Evolutionary conservation across 2,329 filamentous ascomycete species (phyloP).

Genomic region (Cladophialophora psammophila): DNA sequence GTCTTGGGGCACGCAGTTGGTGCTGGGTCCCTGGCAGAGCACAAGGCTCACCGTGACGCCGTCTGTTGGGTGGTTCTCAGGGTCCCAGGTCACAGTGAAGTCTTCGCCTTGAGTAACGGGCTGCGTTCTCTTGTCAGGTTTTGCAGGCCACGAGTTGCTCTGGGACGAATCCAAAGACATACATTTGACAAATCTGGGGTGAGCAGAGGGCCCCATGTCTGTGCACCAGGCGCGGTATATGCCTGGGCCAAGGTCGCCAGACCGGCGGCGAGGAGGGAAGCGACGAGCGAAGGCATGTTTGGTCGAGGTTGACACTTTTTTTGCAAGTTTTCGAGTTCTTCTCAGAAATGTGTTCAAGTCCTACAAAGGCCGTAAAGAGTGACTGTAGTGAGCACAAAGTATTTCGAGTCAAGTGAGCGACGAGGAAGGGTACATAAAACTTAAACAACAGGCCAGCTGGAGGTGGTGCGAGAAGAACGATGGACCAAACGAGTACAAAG

Average conservation of each 20-base stretch:
- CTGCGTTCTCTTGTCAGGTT: constrained; percentile 19
- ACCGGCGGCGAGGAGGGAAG: constrained; percentile 66
- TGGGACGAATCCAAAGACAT: constrained; percentile 4
- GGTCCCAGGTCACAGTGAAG: constrained; percentile 39
- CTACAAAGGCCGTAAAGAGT: constrained; percentile 20
- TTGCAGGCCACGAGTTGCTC: neutral
- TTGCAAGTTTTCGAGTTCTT: neutral
- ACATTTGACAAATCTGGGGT: constrained; percentile 34
- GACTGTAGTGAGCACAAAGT: constrained; percentile 18
- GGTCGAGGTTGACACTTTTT: neutral
- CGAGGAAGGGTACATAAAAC: constrained; percentile 15
- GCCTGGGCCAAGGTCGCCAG: constrained; percentile 74
- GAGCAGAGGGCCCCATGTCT: constrained; percentile 39
- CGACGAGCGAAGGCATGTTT: constrained; percentile 31
- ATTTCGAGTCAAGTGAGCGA: constrained; percentile 27
- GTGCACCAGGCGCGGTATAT: constrained; percentile 34
- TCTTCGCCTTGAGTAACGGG: constrained; percentile 39
- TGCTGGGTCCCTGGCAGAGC: constrained; percentile 39
- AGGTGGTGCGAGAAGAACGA: constrained; percentile 13
- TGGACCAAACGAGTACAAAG: constrained; percentile 11
- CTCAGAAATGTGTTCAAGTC: neutral
- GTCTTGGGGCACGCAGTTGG: constrained; percentile 36
- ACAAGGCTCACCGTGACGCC: constrained; percentile 39
- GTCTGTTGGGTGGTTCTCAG: constrained; percentile 32
- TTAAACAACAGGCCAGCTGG: constrained; percentile 25